Base-by-base conservation (phyloP, 1,139 yeast species). In the Lipomyces yarrowii region DNA sequence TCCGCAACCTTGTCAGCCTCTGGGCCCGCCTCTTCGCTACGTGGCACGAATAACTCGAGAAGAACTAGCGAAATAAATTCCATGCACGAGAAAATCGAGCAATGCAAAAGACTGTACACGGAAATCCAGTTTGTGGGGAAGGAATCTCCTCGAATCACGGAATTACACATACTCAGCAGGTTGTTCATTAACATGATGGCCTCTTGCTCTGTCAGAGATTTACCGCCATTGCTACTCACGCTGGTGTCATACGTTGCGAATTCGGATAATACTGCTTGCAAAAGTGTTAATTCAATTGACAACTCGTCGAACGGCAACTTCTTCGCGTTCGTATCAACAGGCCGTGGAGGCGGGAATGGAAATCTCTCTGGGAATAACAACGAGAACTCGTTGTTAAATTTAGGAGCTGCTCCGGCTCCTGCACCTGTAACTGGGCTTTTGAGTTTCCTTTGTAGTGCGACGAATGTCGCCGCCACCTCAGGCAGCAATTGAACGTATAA, bases 321-420 rank as follows among this genome's bases (percentile, higher is more conserved):
- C 70, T 86, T 86, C 32, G 90, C 90, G 61, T 87, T 82, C 0
- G 96, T 88, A 74, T 91, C 97, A 72, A 90, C 84, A 0, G 94
- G 87, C 56, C 83, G 75, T 56, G 87, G 87, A 3, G 60, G 39
- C 30, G 67, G 66, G 74, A 89, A 88, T 23, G 97, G 96, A 73
- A 84, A 85, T 18, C 79, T 78, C 23, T 82, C 82, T 4, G 96
- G 96, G 79, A 91, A 91, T 51, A 91, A 77, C 30, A 76, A 74
- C 4, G 79, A 75, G 67, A 73, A 77, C 48, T 67, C 69, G 54
- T 65, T 59, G 55, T 57, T 61, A 51, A 67, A 64, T 30, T 54
- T 55, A 8, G 58, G 52, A 10, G 60, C 23, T 8, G 60, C 55
- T 21, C 51, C 46, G 8, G 60, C 55, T 21, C 51, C 46, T 1